Conservation (phyloP, 23 red algal genomes). For the Cyanidioschyzon merolae region DNA sequence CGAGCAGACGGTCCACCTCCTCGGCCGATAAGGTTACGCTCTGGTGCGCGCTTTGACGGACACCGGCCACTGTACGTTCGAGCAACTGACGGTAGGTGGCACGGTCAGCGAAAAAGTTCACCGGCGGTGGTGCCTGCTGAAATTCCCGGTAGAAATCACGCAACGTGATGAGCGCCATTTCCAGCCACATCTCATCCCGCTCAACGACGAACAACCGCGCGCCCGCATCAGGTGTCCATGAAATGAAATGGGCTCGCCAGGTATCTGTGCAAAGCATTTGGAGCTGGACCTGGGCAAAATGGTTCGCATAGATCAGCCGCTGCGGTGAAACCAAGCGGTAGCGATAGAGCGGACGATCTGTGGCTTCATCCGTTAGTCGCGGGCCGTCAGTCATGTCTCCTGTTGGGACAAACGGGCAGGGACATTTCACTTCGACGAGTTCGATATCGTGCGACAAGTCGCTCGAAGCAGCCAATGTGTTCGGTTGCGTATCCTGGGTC, state of each 20-base stretch:
- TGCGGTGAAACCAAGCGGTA: not conserved
- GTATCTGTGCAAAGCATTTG: slow-evolving; percentile 23
- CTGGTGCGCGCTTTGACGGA: not conserved
- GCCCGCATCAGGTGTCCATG: slow-evolving; percentile 4
- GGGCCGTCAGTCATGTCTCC: not conserved
- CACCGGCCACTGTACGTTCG: not conserved
- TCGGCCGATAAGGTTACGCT: not conserved
- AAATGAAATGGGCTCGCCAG: slow-evolving; percentile 14
- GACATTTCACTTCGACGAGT: slow-evolving; percentile 20
- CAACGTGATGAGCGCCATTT: not conserved
- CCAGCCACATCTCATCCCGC: slow-evolving; percentile 9
- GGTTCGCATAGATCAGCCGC: not conserved
- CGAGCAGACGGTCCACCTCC: not conserved
- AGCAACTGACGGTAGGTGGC: not conserved
- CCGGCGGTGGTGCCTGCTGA: not conserved
- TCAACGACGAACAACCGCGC: not conserved
- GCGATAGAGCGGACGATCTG: not conserved
- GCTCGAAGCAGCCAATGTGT: not conserved
- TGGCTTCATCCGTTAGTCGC: not conserved
- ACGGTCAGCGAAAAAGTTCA: slow-evolving; percentile 13
- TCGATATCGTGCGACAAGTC: not conserved
- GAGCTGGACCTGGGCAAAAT: slow-evolving; percentile 23
- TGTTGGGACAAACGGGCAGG: slow-evolving; percentile 18
- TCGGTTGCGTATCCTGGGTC: not conserved
- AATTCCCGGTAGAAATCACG: slow-evolving; percentile 19